Evolutionary conservation across 371 early-diverging fungal genomes (phyloP), one percentile per base, ranked within the genome.

Genomic region (Mucor circinelloides): DNA sequence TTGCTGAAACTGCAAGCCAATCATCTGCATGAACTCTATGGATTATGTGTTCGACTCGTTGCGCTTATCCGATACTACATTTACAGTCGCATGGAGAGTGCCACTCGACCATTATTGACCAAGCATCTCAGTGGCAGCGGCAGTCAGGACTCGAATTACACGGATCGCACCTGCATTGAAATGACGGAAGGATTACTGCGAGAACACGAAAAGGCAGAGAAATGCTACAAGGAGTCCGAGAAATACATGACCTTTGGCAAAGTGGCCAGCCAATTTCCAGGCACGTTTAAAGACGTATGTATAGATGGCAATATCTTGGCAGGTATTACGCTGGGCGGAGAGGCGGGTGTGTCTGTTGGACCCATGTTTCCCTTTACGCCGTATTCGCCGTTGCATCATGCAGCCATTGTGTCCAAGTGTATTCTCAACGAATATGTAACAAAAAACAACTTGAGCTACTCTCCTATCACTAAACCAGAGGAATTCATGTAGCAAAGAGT

Each of bases 401-500:
- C 81, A 9, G 76, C 78, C 19, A 81, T 81, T 28, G 75, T 71
- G 27, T 68, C 73, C 30, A 81, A 81, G 50, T 73, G 73, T 56
- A 63, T 77, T 15, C 21, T 80, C 19, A 54, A 34, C 17, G 80
- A 80, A 54, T 75, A 64, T 46, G 65, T 77, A 7, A 52, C 66
- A 5, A 57, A 63, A 32, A 61, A 73, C 6, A 60, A 70, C 8
- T 30, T 80, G 15, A 56, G 46, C 10, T 77, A 75, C 54, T 57
- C 66, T 32, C 60, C 63, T 4, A 75, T 77, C 34, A 64, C 63
- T 0, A 66, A 77, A 19, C 61, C 64, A 15, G 70, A 72, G 10
- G 77, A 80, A 25, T 77, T 61, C 46, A 73, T 80, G 77, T 77
- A 72, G n/a, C n/a, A n/a, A n/a, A n/a, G n/a, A n/a, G n/a, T n/a